Evolutionary conservation across 1,139 yeast genomes (phyloP).

Genomic region (Nakaseomyces bracarensis): DNA sequence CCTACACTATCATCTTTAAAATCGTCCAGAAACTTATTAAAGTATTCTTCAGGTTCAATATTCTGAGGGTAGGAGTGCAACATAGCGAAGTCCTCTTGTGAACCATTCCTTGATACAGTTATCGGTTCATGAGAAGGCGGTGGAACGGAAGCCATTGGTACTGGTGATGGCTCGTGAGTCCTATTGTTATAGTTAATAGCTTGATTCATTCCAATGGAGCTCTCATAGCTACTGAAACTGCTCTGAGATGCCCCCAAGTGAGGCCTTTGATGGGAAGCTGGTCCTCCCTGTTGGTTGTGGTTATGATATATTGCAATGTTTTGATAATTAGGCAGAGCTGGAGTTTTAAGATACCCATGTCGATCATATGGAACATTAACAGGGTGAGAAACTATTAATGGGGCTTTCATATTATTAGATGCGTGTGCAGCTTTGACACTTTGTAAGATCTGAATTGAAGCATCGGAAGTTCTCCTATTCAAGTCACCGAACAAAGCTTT

Average conservation of each 20-base stretch:
- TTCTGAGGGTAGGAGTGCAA: constrained; percentile 6
- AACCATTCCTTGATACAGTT: not conserved
- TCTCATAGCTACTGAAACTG: not conserved
- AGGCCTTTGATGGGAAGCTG: not conserved
- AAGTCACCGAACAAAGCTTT: constrained; percentile 57
- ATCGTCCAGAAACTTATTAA: constrained; percentile 15
- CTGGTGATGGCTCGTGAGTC: constrained; percentile 8
- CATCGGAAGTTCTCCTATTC: constrained; percentile 18
- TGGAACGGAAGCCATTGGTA: not conserved
- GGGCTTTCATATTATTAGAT: not conserved
- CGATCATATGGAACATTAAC: not conserved
- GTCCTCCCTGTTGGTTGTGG: not conserved
- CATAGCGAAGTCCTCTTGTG: not conserved
- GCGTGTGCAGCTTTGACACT: not conserved
- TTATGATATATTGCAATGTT: not conserved
- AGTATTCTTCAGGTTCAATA: constrained; percentile 13
- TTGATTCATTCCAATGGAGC: not conserved
- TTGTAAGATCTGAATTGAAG: constrained; percentile 8
- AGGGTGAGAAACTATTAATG: not conserved
- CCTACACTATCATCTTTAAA: constrained; percentile 9
- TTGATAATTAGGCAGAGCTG: constrained; percentile 1
- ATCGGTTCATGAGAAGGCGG: not conserved
- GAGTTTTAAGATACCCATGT: not conserved
- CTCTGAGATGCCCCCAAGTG: not conserved
- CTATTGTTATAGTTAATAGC: constrained; percentile 3